Conservation (phyloP, 441 rosid genomes). For the Arabidopsis lyrata region DNA sequence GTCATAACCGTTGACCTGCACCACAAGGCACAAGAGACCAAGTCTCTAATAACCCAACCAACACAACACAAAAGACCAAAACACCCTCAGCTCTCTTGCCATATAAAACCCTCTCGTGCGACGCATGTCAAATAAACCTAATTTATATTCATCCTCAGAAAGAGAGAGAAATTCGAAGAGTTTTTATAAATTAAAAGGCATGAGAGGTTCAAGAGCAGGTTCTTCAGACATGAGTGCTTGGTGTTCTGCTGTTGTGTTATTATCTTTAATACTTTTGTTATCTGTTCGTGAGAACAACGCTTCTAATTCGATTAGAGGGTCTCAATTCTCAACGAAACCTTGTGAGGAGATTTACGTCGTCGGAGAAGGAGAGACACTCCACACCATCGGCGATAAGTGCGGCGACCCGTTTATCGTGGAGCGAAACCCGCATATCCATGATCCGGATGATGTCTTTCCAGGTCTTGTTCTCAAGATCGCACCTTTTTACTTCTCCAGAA, state of each 20-base stretch:
- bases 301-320: conserved; percentile 52
- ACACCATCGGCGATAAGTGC: conserved; percentile 89
- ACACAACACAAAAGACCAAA: conserved; percentile 36
- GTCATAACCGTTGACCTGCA: conserved; percentile 43
- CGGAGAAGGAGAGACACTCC: conserved; percentile 88
- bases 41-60: conserved; percentile 39
- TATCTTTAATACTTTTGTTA: conserved; percentile 63
- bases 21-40: conserved; percentile 18
- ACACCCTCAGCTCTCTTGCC: conserved; percentile 22
- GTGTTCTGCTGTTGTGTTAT: conserved; percentile 66
- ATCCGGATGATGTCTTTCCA: conserved; percentile 94
- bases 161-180: not conserved
- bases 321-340: conserved; percentile 48
- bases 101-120: conserved; percentile 4
- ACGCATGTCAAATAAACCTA: not conserved
- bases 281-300: conserved; percentile 53
- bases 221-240: conserved; percentile 66
- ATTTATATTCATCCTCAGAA: not conserved
- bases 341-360: conserved; percentile 97
- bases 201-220: conserved; percentile 39
- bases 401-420: conserved; percentile 91
- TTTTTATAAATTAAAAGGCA: conserved; percentile 28
- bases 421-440: conserved; percentile 97
- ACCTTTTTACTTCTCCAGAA: conserved; percentile 51
- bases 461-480: conserved; percentile 88